These are phyloP conservation scores for Talaromyces wortmannii DNA, from an alignment of 495 filamentous ascomycete genomes.

Conservation along the genomic window DNA sequence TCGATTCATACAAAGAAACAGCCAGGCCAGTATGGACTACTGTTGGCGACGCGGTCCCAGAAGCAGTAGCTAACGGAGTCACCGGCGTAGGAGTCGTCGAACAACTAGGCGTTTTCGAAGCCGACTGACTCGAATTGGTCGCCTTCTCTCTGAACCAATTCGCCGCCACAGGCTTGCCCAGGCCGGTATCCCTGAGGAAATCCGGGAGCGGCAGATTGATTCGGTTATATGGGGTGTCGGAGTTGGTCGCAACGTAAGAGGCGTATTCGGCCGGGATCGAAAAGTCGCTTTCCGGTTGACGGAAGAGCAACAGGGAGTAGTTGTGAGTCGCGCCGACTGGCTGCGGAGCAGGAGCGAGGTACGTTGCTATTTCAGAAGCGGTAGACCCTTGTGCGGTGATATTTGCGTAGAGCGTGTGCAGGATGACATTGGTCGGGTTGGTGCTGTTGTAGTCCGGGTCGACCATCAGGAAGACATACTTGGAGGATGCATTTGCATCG, in stretches of 20 bases:
- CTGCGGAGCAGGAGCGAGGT: background rate
- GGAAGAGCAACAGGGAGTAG: background rate
- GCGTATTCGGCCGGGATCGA: background rate
- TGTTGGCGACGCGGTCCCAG: background rate
- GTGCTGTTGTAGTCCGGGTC: background rate
- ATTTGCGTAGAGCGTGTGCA: slow-evolving; percentile 1
- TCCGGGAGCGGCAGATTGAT: background rate
- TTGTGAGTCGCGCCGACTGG: background rate
- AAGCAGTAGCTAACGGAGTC: background rate
- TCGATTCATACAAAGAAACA: background rate
- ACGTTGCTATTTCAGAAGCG: background rate
- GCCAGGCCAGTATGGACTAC: background rate
- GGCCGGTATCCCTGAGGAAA: background rate
- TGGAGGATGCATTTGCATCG: background rate
- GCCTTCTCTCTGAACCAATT: slow-evolving; percentile 1
- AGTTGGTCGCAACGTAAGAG: background rate
- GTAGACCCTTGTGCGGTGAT: background rate
- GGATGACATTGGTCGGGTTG: background rate
- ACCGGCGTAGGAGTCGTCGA: background rate
- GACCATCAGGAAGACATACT: slow-evolving; percentile 3
- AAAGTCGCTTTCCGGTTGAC: background rate
- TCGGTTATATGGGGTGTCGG: background rate
- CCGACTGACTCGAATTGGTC: background rate
- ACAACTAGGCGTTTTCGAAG: background rate
- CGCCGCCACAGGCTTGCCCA: background rate